Conservation (phyloP, 2,329 filamentous ascomycete species). For the Trichoderma aggressivum region DNA sequence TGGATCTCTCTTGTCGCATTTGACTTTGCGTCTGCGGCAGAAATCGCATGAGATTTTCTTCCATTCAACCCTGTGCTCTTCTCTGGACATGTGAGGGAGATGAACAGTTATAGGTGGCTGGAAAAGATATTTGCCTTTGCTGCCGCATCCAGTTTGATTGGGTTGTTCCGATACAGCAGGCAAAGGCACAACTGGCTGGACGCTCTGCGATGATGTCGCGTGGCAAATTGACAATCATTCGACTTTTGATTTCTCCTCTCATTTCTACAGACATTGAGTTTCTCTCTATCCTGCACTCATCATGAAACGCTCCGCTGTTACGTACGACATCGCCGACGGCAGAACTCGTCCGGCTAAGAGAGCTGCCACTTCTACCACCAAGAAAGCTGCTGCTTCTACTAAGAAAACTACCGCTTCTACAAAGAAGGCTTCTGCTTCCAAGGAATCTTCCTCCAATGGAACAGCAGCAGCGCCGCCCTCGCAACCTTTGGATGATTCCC, state of each 20-base stretch:
- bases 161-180: background rate
- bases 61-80: background rate
- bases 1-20: background rate
- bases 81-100: background rate
- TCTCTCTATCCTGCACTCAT: background rate
- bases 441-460: background rate
- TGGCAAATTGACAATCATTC: background rate
- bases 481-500: background rate
- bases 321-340: background rate
- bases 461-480: background rate
- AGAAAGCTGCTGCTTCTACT: background rate
- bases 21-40: background rate
- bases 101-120: background rate
- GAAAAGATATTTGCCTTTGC: background rate
- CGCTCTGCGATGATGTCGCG: background rate
- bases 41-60: background rate
- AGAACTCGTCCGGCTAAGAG: background rate
- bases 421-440: background rate
- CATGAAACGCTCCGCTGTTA: background rate
- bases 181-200: background rate
- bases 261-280: background rate
- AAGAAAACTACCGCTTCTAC: background rate
- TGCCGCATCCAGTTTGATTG: background rate
- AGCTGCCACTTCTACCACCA: background rate
- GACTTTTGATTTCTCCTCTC: background rate